A percentile compares a stretch with the other conserved stretches of the same genome.
These are phyloP conservation scores for Rauvolfia tetraphylla DNA, from an alignment of 257 asterid genomes.

Conservation along the genomic window DNA sequence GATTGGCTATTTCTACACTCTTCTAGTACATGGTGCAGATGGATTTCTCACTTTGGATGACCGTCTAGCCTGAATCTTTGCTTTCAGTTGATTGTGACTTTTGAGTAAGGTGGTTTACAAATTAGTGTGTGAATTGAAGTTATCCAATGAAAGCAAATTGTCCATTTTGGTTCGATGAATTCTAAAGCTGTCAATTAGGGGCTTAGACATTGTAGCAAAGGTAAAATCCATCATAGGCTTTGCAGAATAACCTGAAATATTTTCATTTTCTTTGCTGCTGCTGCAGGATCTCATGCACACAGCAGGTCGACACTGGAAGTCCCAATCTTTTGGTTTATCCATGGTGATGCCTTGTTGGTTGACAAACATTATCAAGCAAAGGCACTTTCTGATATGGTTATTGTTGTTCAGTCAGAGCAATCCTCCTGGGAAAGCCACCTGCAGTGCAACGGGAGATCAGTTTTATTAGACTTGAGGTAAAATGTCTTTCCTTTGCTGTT, in stretches of 20 bases:
- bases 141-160: not conserved
- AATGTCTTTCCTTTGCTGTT: conserved; percentile 4
- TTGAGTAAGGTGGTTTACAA: not conserved
- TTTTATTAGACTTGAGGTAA: conserved; percentile 90
- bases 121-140: not conserved
- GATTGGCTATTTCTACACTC: not conserved
- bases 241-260: not conserved
- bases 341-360: conserved; percentile 75
- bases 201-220: not conserved
- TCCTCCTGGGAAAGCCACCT: conserved; percentile 97
- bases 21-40: not conserved
- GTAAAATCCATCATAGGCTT: not conserved
- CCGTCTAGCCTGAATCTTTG: not conserved
- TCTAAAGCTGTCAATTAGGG: not conserved
- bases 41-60: not conserved
- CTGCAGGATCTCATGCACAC: conserved; percentile 85
- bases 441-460: conserved; percentile 86
- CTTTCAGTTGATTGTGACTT: not conserved
- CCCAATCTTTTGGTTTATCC: conserved; percentile 95
- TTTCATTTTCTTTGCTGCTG: conserved; percentile 20
- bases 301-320: conserved; percentile 90
- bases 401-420: conserved; percentile 95
- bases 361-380: conserved; percentile 96
- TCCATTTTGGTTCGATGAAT: not conserved
- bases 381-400: conserved; percentile 93